Base-by-base conservation (phyloP, 2,329 filamentous ascomycete genomes). In the Harringtonia aguacate region DNA sequence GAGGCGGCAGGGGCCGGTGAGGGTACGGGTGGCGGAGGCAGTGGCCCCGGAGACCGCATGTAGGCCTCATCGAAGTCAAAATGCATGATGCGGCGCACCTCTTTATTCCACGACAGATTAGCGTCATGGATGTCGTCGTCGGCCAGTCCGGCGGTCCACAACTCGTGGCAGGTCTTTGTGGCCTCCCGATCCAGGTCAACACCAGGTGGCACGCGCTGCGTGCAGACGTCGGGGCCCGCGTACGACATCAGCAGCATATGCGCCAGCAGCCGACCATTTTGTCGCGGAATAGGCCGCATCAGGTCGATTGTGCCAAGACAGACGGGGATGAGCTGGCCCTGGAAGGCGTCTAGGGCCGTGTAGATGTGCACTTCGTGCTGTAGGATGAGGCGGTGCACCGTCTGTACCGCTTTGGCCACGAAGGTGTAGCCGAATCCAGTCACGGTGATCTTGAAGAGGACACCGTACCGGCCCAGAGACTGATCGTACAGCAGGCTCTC, bases 341-440 rank as follows among this genome's bases (percentile, higher is more conserved):
- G 46, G 12, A 44, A 24, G 18, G 10, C 5, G 2, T 21, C 17
- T 0, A 39, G 34, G 14, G 33, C 34, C 1, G 0, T 13, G 41
- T 47, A 44, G 3, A 47, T 20, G 13, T 8, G 30, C 1, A 20
- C 24, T 27, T 45, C 42, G 24, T 28, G 18, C 15, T 28, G n/a
- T 2, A 43, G 27, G 28, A 39, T 5, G 22, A 5, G 2, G 18
- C 30, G 30, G 20, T 43, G 22, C 24, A 14, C 18, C 0, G 21
- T 29, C 35, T 33, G 39, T 12, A 17, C 28, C 17, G 17, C 42
- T 21, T 48, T 48, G 30, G 38, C 43, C 18, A 45, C 46, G 5
- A 48, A 18, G 3, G 41, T 44, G 43, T 48, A 48, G 34, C 43
- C 46, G 29, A 29, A 48, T 7, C 40, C 46, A 10, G 36, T 36